Base-by-base conservation (phyloP, 176 grass and related monocot species). In the Bonia amplexicaulis region DNA sequence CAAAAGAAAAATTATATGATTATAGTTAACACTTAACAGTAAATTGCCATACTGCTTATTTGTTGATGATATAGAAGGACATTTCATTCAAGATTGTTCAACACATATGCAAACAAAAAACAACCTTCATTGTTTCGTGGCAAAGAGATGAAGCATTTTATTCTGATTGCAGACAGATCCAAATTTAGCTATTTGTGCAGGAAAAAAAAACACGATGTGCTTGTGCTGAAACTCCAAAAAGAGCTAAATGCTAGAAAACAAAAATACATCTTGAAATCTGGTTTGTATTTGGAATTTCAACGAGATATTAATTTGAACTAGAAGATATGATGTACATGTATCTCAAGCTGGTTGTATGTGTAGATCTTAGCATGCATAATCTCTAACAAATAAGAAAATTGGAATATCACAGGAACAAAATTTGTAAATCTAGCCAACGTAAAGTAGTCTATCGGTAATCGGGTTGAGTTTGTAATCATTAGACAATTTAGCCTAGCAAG, bases 111-210 rank as follows among this genome's bases (percentile, higher is more conserved):
- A 71, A 35, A 78, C 40, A 33, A 63, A 23, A 59, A 59, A 44
- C 0, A 6, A 6, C 25, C 26, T 69, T 22, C 19, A 78, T 71
- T 78, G 5, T 79, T 78, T 39, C 17, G 6, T 61, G 11, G 22
- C 1, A 55, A 39, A 22, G 9, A 19, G 6, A 80, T 40, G 37
- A n/a, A 20, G 12, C 20, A 79, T 19, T 66, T 61, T 6, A 13
- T 47, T 82, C 13, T 2, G 5, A 76, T 69, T 39, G 27, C 11
- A 61, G 41, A 76, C 58, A 72, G 39, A 88, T 69, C 49, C 23
- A 84, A 82, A 12, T 45, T 66, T 66, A 74, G 20, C 22, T 73
- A 62, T 72, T 63, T 73, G 58, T 73, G 31, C 69, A 44, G 68
- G 68, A 73, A 74, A 61, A 74, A 74, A 76, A 4, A 25, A 66